phyloP scores from a whole-genome alignment of 495 filamentous ascomycete genomes.

The Corynascus novoguineensis region DNA sequence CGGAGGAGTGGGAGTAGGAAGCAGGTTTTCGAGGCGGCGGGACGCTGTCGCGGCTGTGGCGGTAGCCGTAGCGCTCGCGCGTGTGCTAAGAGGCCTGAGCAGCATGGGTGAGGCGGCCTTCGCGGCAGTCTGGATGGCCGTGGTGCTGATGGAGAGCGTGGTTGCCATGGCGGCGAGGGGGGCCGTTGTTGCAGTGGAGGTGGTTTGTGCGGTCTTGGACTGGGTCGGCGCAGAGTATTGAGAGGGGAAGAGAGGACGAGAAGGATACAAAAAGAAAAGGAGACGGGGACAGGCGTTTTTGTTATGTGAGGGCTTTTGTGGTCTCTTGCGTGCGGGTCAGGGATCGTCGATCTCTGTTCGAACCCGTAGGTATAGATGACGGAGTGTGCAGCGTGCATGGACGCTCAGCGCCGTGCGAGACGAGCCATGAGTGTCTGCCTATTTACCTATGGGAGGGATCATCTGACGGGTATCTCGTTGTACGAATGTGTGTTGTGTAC shows the following conservation, averaged over 20 bases:
- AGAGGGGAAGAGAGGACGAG: not conserved
- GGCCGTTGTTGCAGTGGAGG: conserved; percentile 24
- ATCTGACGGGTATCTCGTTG: too few species aligned
- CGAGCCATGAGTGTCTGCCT: too few species aligned
- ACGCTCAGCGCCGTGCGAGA: too few species aligned
- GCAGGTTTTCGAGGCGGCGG: not conserved
- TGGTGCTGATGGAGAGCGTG: conserved; percentile 25
- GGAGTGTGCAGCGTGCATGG: not conserved
- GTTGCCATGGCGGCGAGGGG: conserved; percentile 22
- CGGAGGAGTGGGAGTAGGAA: not conserved
- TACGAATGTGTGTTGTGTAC: not conserved
- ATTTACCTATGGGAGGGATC: too few species aligned
- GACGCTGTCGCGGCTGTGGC: conserved; percentile 14
- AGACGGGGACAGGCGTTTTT: not conserved
- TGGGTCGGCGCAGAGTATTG: conserved; percentile 34
- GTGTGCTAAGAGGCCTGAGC: conserved; percentile 17
- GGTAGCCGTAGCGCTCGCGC: conserved; percentile 21
- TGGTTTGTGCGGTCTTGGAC: conserved; percentile 29
- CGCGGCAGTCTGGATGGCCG: conserved; percentile 27
- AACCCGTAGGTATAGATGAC: too few species aligned
- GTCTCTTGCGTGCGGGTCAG: too few species aligned
- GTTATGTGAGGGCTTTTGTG: too few species aligned
- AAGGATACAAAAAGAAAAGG: not conserved
- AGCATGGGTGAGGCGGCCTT: conserved; percentile 23
- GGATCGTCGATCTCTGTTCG: too few species aligned